Percentiles rank a stretch among this genome's conserved stretches.
Conservation (phyloP, 2,329 filamentous ascomycete species). For the Plenodomus tracheiphilus region DNA sequence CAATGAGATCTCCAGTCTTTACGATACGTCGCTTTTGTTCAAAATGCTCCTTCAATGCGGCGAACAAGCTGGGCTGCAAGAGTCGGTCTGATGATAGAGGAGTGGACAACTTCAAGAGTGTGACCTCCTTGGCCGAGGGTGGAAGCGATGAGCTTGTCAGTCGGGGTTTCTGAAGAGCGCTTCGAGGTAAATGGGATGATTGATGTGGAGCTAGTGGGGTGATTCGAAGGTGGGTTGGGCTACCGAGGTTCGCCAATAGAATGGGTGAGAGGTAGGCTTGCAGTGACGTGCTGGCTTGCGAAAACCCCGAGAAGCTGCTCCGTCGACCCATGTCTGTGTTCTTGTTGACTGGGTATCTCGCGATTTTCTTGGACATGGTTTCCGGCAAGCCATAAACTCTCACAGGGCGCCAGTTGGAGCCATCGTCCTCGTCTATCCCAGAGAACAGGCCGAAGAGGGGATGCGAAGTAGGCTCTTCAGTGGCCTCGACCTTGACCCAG, state of each 20-base stretch:
- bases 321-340: slow-evolving; percentile 46
- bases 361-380: slow-evolving; percentile 58
- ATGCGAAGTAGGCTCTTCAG: slow-evolving; percentile 71
- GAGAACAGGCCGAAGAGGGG: slow-evolving; percentile 71
- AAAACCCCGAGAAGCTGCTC: slow-evolving; percentile 51
- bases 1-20: slow-evolving; percentile 84
- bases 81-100: slow-evolving; percentile 84
- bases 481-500: slow-evolving; percentile 84
- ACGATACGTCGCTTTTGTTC: slow-evolving; percentile 80
- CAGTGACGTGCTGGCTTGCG: slow-evolving; percentile 26
- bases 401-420: slow-evolving; percentile 74
- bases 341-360: slow-evolving; percentile 59
- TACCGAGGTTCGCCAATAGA: slow-evolving; percentile 81
- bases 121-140: slow-evolving; percentile 75
- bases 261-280: slow-evolving; percentile 79
- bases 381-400: slow-evolving; percentile 89
- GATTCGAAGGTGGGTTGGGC: slow-evolving; percentile 76
- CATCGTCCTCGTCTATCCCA: slow-evolving; percentile 64
- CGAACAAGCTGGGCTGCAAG: slow-evolving; percentile 82
- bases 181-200: slow-evolving; percentile 34
- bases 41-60: slow-evolving; percentile 86
- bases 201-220: slow-evolving; percentile 66
- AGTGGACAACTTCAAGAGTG: slow-evolving; percentile 83
- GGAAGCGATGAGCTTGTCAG: slow-evolving; percentile 54
- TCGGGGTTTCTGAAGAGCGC: slow-evolving; percentile 46